phyloP scores from a whole-genome alignment of 495 filamentous ascomycete genomes.

The Cercophora scortea region DNA sequence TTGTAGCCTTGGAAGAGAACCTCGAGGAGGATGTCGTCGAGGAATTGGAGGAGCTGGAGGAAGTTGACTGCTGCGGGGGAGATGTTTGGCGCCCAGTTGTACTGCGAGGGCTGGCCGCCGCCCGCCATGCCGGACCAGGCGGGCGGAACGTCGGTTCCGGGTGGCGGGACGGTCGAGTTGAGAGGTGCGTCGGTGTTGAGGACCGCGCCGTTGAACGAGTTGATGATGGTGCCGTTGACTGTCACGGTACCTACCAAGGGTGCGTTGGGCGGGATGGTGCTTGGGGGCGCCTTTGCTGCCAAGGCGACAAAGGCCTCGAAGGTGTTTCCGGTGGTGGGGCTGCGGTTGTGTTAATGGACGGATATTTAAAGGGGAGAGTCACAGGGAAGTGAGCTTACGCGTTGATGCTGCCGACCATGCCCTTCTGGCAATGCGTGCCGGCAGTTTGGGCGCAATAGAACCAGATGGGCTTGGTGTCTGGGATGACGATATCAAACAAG shows the following conservation, averaged over 20 bases:
- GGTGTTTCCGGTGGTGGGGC: slow-evolving; percentile 21
- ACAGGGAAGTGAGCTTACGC: slow-evolving; percentile 13
- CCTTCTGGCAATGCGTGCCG: slow-evolving; percentile 34
- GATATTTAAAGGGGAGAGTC: not conserved
- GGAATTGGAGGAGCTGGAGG: slow-evolving; percentile 20
- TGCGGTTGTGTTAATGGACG: not conserved
- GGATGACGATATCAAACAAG: slow-evolving; percentile 37
- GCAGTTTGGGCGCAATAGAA: slow-evolving; percentile 49
- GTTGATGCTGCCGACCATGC: slow-evolving; percentile 38
- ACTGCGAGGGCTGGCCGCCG: slow-evolving; percentile 25
- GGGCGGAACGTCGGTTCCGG: slow-evolving; percentile 12
- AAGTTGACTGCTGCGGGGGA: slow-evolving; percentile 15
- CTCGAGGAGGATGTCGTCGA: slow-evolving; percentile 27
- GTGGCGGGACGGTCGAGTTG: slow-evolving; percentile 13
- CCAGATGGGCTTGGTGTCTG: slow-evolving; percentile 46
- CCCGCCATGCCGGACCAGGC: slow-evolving; percentile 28
- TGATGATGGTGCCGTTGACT: slow-evolving; percentile 25
- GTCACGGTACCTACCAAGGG: slow-evolving; percentile 27
- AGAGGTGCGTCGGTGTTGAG: slow-evolving; percentile 5
- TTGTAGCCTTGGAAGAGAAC: slow-evolving; percentile 24
- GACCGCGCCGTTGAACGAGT: slow-evolving; percentile 17
- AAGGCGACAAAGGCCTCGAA: slow-evolving; percentile 28
- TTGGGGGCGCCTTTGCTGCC: slow-evolving; percentile 25
- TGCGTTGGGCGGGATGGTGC: slow-evolving; percentile 29
- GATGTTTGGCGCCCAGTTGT: slow-evolving; percentile 24